Evolutionary conservation across 139 green algal species (phyloP).

Genomic region (Tetradesmus obliquus): DNA sequence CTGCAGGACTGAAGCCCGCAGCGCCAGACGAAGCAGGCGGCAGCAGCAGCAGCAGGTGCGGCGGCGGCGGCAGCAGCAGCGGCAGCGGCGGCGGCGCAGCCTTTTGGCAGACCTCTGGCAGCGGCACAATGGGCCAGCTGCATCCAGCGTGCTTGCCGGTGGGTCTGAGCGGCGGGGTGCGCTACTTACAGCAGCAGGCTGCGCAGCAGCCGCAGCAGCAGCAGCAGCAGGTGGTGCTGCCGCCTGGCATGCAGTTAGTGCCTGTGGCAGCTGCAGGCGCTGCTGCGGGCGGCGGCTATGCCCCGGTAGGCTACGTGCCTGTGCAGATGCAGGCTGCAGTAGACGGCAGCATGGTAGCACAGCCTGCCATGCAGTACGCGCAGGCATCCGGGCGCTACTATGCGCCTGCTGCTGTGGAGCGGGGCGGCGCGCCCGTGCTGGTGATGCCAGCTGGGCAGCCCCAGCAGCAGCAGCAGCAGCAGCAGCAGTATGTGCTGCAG

Average conservation of each 20-base stretch:
- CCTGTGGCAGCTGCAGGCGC: not conserved
- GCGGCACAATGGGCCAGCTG: not conserved
- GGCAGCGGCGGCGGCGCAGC: not conserved
- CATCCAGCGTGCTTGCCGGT: not conserved
- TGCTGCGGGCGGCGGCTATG: not conserved
- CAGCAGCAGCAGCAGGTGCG: constrained; percentile 18
- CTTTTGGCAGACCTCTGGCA: not conserved
- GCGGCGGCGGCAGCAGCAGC: not conserved
- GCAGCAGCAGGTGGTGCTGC: constrained; percentile 8
- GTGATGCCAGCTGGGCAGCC: not conserved
- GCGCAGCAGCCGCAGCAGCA: not conserved
- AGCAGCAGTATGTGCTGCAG: constrained; percentile 31
- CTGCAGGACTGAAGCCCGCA: constrained; percentile 23
- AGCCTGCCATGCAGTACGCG: not conserved
- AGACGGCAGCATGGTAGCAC: not conserved
- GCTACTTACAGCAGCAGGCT: not conserved
- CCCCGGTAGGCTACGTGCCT: constrained; percentile 17
- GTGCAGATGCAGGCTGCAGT: not conserved
- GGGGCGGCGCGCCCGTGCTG: not conserved
- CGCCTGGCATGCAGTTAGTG: constrained; percentile 9
- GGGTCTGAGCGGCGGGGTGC: not conserved
- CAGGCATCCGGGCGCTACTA: not conserved
- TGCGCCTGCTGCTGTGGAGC: not conserved
- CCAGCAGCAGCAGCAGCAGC: not conserved
- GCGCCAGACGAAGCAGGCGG: constrained; percentile 6